Evolutionary conservation across 78 protist genomes (phyloP).

Genomic region (Dictyostelium brefeldianum): DNA sequence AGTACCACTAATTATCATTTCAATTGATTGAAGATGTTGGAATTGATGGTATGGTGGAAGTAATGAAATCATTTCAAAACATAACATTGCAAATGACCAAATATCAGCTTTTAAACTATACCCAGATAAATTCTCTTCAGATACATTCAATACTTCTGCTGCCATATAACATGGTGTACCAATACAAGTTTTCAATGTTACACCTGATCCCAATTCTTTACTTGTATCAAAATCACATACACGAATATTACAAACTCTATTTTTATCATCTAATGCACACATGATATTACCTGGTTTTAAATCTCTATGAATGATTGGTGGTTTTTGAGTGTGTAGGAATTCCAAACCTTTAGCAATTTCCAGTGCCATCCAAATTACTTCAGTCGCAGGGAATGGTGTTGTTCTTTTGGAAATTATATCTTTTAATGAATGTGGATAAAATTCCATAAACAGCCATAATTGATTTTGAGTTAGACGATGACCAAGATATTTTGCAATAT

Average conservation of each 20-base stretch:
- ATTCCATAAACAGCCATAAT: conserved; percentile 78
- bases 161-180: conserved; percentile 82
- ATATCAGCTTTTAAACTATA: conserved; percentile 68
- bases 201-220: conserved; percentile 25
- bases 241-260: conserved; percentile 30
- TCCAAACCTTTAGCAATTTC: conserved; percentile 78
- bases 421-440: conserved; percentile 70
- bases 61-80: conserved; percentile 53
- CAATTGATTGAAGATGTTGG: conserved; percentile 68
- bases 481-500: conserved; percentile 80
- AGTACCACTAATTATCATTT: conserved; percentile 71
- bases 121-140: conserved; percentile 10
- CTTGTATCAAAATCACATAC: conserved; percentile 79
- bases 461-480: conserved; percentile 45
- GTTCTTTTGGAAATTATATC: conserved; percentile 57
- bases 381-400: conserved; percentile 52
- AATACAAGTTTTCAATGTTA: conserved; percentile 55
- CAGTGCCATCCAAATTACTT: conserved; percentile 58
- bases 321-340: conserved; percentile 59
- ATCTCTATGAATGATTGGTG: conserved; percentile 82
- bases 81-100: conserved; percentile 77
- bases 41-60: conserved; percentile 70
- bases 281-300: conserved; percentile 76
- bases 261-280: conserved; percentile 63
- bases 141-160: conserved; percentile 57